These are phyloP conservation scores for Neurospora sp. DNA, from an alignment of 495 filamentous ascomycete species.

Conservation along the genomic window DNA sequence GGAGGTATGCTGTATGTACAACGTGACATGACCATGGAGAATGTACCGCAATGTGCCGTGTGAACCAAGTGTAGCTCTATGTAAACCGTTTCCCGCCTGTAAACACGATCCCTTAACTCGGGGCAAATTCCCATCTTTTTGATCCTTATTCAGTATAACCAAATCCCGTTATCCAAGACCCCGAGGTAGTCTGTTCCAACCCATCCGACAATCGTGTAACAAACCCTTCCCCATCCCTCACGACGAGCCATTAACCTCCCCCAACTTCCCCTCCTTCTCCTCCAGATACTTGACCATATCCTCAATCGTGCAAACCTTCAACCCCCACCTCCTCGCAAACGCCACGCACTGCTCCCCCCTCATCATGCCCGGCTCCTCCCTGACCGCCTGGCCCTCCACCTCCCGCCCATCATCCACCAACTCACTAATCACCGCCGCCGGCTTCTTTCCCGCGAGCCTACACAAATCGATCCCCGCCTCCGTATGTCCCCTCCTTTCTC, in stretches of 20 bases:
- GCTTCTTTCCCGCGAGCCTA: constrained; percentile 61
- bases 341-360: constrained; percentile 77
- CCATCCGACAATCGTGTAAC: background rate
- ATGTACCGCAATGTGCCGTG: background rate
- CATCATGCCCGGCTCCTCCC: constrained; percentile 74
- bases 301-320: constrained; percentile 93
- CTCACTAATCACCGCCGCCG: constrained; percentile 76
- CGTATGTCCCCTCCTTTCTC: constrained; percentile 73
- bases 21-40: background rate
- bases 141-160: background rate
- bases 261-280: constrained; percentile 45
- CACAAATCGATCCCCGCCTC: constrained; percentile 89
- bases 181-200: background rate
- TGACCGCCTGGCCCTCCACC: constrained; percentile 44
- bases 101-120: background rate
- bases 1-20: background rate
- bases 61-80: background rate
- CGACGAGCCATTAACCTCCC: constrained; percentile 26
- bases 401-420: constrained; percentile 70
- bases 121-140: background rate
- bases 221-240: background rate
- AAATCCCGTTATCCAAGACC: background rate
- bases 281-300: constrained; percentile 75
- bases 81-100: background rate
- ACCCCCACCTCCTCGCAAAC: constrained; percentile 81